Percentiles rank a stretch among this genome's conserved stretches.
phyloP scores from a whole-genome alignment of 2,329 filamentous ascomycete genomes.

The Botrytis pseudocinerea region DNA sequence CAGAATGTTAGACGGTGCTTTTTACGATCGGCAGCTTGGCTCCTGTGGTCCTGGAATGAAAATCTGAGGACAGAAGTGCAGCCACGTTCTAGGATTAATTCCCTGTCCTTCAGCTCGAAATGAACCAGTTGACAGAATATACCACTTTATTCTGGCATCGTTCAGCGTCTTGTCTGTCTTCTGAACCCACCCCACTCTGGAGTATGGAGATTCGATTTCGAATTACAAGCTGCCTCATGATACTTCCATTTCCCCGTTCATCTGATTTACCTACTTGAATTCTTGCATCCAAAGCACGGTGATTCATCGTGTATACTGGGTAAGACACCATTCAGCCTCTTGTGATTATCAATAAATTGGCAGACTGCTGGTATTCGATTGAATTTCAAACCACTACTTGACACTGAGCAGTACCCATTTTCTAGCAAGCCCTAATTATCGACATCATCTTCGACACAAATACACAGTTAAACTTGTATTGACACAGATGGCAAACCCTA shows the following conservation, averaged over 20 bases:
- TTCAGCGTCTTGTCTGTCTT: background rate
- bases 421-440: rapidly evolving
- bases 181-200: background rate
- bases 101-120: background rate
- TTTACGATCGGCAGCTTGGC: background rate
- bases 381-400: background rate
- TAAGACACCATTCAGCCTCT: background rate
- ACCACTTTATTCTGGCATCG: background rate
- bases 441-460: background rate
- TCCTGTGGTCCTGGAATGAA: background rate
- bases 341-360: background rate
- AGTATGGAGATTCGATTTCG: background rate
- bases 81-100: background rate
- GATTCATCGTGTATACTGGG: background rate
- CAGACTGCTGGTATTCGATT: background rate
- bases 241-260: background rate
- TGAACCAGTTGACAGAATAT: background rate
- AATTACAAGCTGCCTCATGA: background rate
- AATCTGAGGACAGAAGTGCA: background rate
- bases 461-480: background rate
- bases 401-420: background rate
- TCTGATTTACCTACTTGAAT: background rate
- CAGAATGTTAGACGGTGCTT: background rate
- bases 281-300: background rate
- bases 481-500: background rate